Evolutionary conservation across 23 red algal genomes (phyloP).

Genomic region (Chondrus crispus): DNA sequence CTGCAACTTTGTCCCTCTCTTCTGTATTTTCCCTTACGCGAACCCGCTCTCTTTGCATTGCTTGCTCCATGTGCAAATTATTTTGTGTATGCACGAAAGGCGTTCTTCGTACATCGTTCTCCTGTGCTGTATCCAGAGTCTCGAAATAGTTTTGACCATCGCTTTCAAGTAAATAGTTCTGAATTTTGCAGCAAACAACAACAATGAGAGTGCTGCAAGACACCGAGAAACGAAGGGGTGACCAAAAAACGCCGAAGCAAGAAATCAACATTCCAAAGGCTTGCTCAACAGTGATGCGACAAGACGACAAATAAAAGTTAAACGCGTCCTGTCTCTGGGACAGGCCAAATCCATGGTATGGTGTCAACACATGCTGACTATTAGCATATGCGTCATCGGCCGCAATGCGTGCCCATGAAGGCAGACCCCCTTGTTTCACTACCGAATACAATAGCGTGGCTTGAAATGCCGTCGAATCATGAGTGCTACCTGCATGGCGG

Average conservation of each 20-base stretch:
- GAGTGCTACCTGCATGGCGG: not conserved
- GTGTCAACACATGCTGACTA: not conserved
- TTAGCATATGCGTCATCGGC: slow-evolving; percentile 18
- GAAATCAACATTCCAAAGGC: not conserved
- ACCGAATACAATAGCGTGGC: not conserved
- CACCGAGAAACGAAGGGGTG: no score
- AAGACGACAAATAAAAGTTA: slow-evolving; percentile 18
- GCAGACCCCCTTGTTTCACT: not conserved
- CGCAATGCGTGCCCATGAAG: not conserved
- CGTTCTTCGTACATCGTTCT: slow-evolving; percentile 17
- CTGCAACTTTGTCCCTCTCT: not conserved
- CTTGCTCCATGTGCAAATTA: not conserved
- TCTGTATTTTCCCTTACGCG: not conserved
- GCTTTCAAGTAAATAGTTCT: no score
- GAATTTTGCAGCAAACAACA: no score
- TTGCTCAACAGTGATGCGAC: slow-evolving; percentile 12
- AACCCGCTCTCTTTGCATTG: not conserved
- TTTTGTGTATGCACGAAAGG: slow-evolving; percentile 23
- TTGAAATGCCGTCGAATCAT: not conserved
- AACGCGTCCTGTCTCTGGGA: not conserved
- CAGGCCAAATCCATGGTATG: not conserved
- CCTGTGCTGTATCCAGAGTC: not conserved
- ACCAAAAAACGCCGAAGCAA: not conserved
- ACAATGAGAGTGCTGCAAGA: no score
- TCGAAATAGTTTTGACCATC: slow-evolving; percentile 5